Percentiles rank a stretch among this genome's conserved stretches.
These are phyloP conservation scores for Lentinula sp. DNA, from an alignment of 768 basidiomycete species.

Conservation along the genomic window DNA sequence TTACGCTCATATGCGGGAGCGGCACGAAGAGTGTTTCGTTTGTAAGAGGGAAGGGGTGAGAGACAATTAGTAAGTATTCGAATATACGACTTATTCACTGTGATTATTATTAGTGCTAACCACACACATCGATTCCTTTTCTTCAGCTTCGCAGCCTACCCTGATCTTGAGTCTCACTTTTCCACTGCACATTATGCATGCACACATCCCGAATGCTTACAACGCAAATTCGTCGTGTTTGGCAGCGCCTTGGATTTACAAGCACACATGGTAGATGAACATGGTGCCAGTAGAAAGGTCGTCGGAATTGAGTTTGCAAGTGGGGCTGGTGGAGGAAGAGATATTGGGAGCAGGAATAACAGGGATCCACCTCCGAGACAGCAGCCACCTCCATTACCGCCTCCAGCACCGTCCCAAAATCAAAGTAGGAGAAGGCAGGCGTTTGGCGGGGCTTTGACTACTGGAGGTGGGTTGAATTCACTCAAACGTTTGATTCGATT, in stretches of 20 bases:
- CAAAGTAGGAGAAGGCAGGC: neutral
- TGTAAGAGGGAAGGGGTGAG: constrained; percentile 78
- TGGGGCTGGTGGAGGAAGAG: constrained; percentile 28
- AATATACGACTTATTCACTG: constrained; percentile 5
- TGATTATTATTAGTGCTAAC: constrained; percentile 57
- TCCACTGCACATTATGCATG: constrained; percentile 76
- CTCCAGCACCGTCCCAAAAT: constrained; percentile 28
- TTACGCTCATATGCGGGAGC: constrained; percentile 89
- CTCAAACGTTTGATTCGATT: neutral
- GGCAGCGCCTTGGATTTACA: constrained; percentile 81
- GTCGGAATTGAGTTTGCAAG: constrained; percentile 40
- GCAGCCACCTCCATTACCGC: constrained; percentile 21
- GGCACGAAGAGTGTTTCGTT: constrained; percentile 94
- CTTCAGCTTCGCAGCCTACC: neutral
- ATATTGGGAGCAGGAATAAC: constrained; percentile 36
- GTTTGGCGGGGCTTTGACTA: constrained; percentile 1
- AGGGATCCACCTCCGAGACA: constrained; percentile 21
- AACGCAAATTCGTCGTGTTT: constrained; percentile 94
- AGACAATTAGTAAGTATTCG: constrained; percentile 72
- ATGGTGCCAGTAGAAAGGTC: constrained; percentile 62
- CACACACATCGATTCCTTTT: too few relatives aligned
- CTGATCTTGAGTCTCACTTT: constrained; percentile 66
- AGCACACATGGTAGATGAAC: constrained; percentile 85
- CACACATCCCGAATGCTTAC: constrained; percentile 62
- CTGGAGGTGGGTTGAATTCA: neutral